Conservation (phyloP, 2,329 filamentous ascomycete genomes). For the Xenoacremonium recifei region DNA sequence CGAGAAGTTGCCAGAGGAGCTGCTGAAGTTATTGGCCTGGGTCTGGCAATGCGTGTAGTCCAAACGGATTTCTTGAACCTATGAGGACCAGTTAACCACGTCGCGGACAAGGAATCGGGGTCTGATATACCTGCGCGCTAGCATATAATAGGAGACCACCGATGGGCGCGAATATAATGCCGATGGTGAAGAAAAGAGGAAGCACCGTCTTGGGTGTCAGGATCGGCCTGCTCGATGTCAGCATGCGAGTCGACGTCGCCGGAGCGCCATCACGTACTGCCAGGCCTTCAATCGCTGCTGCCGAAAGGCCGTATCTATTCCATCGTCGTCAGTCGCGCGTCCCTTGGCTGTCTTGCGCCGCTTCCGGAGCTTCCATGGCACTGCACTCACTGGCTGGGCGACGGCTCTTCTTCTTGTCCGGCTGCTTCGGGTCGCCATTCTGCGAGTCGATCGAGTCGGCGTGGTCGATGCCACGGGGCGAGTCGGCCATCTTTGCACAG, state of each 20-base stretch:
- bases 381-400: slow-evolving; percentile 76
- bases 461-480: slow-evolving; percentile 42
- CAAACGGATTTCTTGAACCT: slow-evolving; percentile 89
- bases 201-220: slow-evolving; percentile 91
- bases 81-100: slow-evolving; percentile 10
- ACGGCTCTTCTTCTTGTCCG: slow-evolving; percentile 85
- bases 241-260: slow-evolving; percentile 19
- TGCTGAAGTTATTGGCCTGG: slow-evolving; percentile 47
- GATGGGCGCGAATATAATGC: slow-evolving; percentile 90
- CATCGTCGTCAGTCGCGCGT: slow-evolving; percentile 16
- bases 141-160: slow-evolving; percentile 85
- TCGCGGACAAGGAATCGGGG: not conserved
- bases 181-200: slow-evolving; percentile 86
- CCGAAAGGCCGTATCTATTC: slow-evolving; percentile 86
- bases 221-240: slow-evolving; percentile 70
- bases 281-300: slow-evolving; percentile 98
- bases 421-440: slow-evolving; percentile 48
- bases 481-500: slow-evolving; percentile 46
- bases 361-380: slow-evolving; percentile 11
- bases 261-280: slow-evolving; percentile 64
- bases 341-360: not conserved
- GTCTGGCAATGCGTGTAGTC: slow-evolving; percentile 80
- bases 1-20: slow-evolving; percentile 29
- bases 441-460: slow-evolving; percentile 55
- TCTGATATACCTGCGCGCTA: slow-evolving; percentile 65